Base-by-base conservation (phyloP, 192 early-diverging fungal species). In the Umbelopsis isabellina region DNA sequence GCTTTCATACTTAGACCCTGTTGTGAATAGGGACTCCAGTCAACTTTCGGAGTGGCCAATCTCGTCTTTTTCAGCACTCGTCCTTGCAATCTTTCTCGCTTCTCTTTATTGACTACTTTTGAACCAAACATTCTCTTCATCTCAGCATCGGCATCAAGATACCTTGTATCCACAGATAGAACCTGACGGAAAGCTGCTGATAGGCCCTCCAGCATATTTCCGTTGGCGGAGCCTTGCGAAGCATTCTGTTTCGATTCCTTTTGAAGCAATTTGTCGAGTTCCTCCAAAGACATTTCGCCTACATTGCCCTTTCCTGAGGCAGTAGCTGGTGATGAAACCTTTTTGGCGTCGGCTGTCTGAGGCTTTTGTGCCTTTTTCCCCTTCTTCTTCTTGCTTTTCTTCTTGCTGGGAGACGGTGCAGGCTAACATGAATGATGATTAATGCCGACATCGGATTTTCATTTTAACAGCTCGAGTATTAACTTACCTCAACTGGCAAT, bases 41-140 rank as follows among this genome's bases (percentile, higher is more conserved):
- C 85, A 22, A 86, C 84, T 69, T 87, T 85, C 2, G 95, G 93
- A 2, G 82, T 86, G 37, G 90, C 84, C 41, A 98, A 71, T 18
- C 83, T 71, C 0, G 84, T 79, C 47, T 80, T 84, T 64, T 90
- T 91, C 23, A 84, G 66, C 44, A 80, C 68, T 70, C 72, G 64
- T 68, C 65, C 70, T 8, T 70, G 48, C 12, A 49, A 53, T 9
- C 16, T 65, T 8, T 37, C 66, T 58, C 78, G 20, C 18, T 49
- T 66, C 37, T 85, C 71, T 48, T 30, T 80, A 23, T 85, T 88
- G 23, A 93, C 87, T n/a, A 94, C 89, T 18, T 87, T 86, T 6
- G 94, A 91, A 16, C 95, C 95, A 87, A 98, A 98, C 82, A 95
- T 83, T 22, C 91, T 84, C 41, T 88, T 88, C 88, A 97, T 93